phyloP scores from a whole-genome alignment of 2,329 filamentous ascomycete genomes.

The Penicillium italicum region DNA sequence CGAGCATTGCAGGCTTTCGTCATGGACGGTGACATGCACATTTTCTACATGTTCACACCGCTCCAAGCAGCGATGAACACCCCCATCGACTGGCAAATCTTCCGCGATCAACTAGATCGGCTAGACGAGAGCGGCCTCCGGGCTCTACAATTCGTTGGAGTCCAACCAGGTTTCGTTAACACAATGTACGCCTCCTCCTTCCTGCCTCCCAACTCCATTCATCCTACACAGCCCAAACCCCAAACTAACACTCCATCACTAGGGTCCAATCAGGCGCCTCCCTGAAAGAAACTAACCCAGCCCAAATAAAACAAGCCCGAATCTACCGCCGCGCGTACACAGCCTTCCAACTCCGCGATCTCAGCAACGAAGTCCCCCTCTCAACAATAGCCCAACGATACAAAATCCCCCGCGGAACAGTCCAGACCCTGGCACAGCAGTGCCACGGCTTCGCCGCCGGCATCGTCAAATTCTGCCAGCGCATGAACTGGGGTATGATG shows the following conservation, averaged over 20 bases:
- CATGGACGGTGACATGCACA: constrained; percentile 76
- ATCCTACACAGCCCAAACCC: neutral
- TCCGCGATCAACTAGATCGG: constrained; percentile 65
- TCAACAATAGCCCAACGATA: constrained; percentile 68
- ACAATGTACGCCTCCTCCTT: constrained; percentile 50
- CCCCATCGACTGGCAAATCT: constrained; percentile 67
- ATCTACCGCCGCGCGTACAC: constrained; percentile 71
- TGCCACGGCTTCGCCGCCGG: constrained; percentile 75
- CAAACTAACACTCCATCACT: constrained; percentile 3
- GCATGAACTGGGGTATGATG: constrained; percentile 73
- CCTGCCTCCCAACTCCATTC: neutral
- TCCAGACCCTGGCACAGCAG: constrained; percentile 69
- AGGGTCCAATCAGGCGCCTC: constrained; percentile 63
- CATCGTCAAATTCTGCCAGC: constrained; percentile 74
- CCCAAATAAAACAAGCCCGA: constrained; percentile 59
- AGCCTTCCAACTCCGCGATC: constrained; percentile 71
- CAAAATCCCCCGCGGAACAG: constrained; percentile 63
- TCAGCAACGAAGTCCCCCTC: constrained; percentile 73
- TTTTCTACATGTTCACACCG: constrained; percentile 73
- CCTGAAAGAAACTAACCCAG: constrained; percentile 59
- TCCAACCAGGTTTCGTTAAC: constrained; percentile 65
- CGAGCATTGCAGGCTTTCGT: constrained; percentile 69
- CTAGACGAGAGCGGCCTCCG: constrained; percentile 69
- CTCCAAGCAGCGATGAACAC: constrained; percentile 51
- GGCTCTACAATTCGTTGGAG: constrained; percentile 64